Percentiles rank a stretch among this genome's conserved stretches.
These are phyloP conservation scores for Aechmea fasciata DNA, from an alignment of 176 grass and related monocot genomes.

Conservation along the genomic window DNA sequence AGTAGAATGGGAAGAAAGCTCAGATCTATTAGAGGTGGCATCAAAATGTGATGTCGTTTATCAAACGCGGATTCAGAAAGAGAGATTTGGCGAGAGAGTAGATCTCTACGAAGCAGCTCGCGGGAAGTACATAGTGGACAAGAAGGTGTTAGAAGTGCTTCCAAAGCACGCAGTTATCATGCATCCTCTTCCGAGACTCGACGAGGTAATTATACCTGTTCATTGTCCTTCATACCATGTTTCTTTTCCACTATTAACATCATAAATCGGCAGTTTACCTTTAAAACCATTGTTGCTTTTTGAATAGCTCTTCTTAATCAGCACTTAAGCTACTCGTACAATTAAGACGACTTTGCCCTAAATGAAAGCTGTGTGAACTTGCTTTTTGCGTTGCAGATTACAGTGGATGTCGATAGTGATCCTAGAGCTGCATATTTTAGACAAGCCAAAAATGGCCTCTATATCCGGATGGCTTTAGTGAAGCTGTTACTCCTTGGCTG, in stretches of 20 bases:
- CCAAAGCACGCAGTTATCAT: constrained; percentile 80
- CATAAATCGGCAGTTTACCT: too few species aligned
- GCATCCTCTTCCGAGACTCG: constrained; percentile 91
- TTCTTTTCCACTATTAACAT: too few species aligned
- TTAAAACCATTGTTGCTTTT: too few species aligned
- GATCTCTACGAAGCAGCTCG: constrained; percentile 83
- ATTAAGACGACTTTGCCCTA: background rate
- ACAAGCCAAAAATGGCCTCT: constrained; percentile 89
- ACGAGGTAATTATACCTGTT: constrained; percentile 47
- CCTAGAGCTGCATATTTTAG: constrained; percentile 91
- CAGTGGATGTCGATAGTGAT: constrained; percentile 59
- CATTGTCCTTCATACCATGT: too few species aligned
- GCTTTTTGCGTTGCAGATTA: constrained; percentile 36
- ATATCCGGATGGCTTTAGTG: constrained; percentile 89
- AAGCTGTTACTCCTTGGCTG: constrained; percentile 81
- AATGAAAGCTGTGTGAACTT: constrained; percentile 2
- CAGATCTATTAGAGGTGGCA: constrained; percentile 79
- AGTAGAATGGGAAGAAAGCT: constrained; percentile 92
- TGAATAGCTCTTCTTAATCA: too few species aligned
- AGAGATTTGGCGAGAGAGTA: constrained; percentile 88
- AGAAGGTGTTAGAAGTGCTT: constrained; percentile 68
- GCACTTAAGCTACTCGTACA: background rate
- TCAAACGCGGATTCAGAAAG: constrained; percentile 85
- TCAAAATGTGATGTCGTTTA: constrained; percentile 82
- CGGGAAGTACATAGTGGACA: constrained; percentile 84